Evolutionary conservation across 345 rosid genomes (phyloP).

Genomic region (Sisymbrium altissimum): DNA sequence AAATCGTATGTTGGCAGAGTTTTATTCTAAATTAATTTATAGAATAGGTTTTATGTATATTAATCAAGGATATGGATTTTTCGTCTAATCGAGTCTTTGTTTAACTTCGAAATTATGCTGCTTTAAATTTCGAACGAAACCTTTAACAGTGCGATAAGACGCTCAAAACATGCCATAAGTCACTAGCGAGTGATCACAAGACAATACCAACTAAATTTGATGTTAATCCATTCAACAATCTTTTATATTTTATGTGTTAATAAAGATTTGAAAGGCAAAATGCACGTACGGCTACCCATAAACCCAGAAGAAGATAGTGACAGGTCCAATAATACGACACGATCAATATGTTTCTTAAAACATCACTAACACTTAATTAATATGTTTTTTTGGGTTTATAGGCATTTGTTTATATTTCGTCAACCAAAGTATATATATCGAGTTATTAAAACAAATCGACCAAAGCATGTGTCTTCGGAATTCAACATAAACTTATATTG

Average conservation of each 20-base stretch:
- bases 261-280: slow-evolving; percentile 5
- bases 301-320: slow-evolving; percentile 31
- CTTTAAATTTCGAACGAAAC: background rate
- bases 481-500: slow-evolving; percentile 8
- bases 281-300: slow-evolving; percentile 38
- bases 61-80: background rate
- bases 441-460: background rate
- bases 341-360: slow-evolving; percentile 19
- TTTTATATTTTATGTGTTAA: background rate
- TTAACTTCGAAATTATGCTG: background rate
- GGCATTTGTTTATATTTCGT: slow-evolving; percentile 5
- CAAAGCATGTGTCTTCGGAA: slow-evolving; percentile 23
- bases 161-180: slow-evolving; percentile 3
- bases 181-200: background rate
- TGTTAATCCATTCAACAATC: background rate
- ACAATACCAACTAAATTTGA: slow-evolving; percentile 3
- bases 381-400: slow-evolving; percentile 1
- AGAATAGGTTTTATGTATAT: background rate
- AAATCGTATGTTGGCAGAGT: background rate
- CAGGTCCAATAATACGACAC: slow-evolving; percentile 26
- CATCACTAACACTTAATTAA: slow-evolving; percentile 21
- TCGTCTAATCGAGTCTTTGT: background rate
- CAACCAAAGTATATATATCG: background rate
- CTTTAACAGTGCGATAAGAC: background rate
- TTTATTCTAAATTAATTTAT: background rate